Percentiles rank a stretch among this genome's conserved stretches.
Conservation (phyloP, 352 stramenopile species). For the Hyaloperonospora brassicae region DNA sequence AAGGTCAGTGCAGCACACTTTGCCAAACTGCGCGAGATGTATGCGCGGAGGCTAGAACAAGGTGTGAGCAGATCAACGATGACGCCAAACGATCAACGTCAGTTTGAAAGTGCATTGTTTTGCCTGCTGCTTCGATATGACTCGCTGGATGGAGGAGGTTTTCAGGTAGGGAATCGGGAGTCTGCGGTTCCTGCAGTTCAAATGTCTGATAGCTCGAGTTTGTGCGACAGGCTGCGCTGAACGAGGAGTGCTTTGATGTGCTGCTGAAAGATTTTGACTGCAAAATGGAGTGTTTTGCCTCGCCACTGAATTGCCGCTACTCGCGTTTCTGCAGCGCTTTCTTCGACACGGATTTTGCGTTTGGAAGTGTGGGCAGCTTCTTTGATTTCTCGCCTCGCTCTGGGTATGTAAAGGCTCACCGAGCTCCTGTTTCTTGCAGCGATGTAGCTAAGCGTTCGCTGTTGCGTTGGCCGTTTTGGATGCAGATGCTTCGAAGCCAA, state of each 20-base stretch:
- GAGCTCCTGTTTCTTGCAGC: not conserved
- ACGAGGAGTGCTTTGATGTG: slow-evolving; percentile 89
- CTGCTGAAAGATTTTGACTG: slow-evolving; percentile 88
- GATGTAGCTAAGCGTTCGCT: slow-evolving; percentile 1
- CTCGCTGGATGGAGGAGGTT: slow-evolving; percentile 88
- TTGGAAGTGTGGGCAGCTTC: slow-evolving; percentile 90
- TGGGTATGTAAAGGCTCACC: slow-evolving; percentile 30
- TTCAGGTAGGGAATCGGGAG: slow-evolving; percentile 50
- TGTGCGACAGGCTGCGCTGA: slow-evolving; percentile 56
- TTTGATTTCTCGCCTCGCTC: slow-evolving; percentile 87
- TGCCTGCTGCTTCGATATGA: slow-evolving; percentile 88
- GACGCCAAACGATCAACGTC: slow-evolving; percentile 20
- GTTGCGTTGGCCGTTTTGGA: not conserved
- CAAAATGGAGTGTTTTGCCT: slow-evolving; percentile 91
- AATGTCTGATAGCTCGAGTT: slow-evolving; percentile 1
- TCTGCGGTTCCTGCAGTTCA: not conserved
- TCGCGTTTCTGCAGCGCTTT: slow-evolving; percentile 87
- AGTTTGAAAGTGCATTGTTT: slow-evolving; percentile 80
- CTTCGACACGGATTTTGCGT: slow-evolving; percentile 77
- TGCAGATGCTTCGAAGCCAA: slow-evolving; percentile 89
- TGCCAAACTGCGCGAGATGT: slow-evolving; percentile 82
- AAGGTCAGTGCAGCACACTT: slow-evolving; percentile 80
- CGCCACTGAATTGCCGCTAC: slow-evolving; percentile 91
- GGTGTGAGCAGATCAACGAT: slow-evolving; percentile 13
- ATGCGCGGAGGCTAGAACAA: slow-evolving; percentile 37